Conservation (phyloP, 805 yeast species). For the Yarrowia sp. region DNA sequence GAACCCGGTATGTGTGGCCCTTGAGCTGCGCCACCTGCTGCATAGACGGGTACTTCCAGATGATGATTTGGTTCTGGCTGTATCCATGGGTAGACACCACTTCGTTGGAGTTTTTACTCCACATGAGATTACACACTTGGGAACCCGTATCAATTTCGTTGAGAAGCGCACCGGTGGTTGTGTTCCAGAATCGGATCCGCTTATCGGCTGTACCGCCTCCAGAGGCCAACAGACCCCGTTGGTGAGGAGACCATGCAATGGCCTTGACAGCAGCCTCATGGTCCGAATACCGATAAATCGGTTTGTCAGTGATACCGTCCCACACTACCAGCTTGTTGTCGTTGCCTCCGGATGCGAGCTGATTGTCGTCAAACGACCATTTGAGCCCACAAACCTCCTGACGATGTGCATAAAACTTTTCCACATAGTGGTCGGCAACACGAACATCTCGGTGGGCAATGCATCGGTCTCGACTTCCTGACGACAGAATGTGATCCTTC, state of each 20-base stretch:
- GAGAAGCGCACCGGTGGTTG: conserved; percentile 68
- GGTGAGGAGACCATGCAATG: conserved; percentile 96
- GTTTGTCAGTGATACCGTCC: conserved; percentile 71
- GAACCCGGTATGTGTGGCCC: conserved; percentile 90
- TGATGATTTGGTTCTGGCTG: conserved; percentile 81
- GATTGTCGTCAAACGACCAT: conserved; percentile 91
- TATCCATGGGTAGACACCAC: conserved; percentile 94
- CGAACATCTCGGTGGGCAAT: conserved; percentile 91
- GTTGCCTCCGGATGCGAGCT: conserved; percentile 92
- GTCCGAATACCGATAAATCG: conserved; percentile 70
- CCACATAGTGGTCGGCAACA: conserved; percentile 74
- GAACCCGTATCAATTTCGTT: conserved; percentile 92
- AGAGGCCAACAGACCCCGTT: conserved; percentile 84
- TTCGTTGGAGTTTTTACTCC: conserved; percentile 92
- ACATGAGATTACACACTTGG: conserved; percentile 88
- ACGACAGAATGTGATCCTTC: conserved; percentile 84
- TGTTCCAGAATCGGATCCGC: conserved; percentile 87
- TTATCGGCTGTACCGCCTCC: conserved; percentile 98
- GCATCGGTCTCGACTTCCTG: conserved; percentile 83
- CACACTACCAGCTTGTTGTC: conserved; percentile 85
- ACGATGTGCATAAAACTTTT: conserved; percentile 67
- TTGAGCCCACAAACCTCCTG: conserved; percentile 96
- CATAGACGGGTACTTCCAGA: conserved; percentile 93
- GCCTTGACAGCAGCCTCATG: conserved; percentile 97
- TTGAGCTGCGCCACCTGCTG: conserved; percentile 89